Evolutionary conservation across 768 basidiomycete species (phyloP), one percentile per base, ranked within the genome.

Genomic region (Kondoa malvinella): DNA sequence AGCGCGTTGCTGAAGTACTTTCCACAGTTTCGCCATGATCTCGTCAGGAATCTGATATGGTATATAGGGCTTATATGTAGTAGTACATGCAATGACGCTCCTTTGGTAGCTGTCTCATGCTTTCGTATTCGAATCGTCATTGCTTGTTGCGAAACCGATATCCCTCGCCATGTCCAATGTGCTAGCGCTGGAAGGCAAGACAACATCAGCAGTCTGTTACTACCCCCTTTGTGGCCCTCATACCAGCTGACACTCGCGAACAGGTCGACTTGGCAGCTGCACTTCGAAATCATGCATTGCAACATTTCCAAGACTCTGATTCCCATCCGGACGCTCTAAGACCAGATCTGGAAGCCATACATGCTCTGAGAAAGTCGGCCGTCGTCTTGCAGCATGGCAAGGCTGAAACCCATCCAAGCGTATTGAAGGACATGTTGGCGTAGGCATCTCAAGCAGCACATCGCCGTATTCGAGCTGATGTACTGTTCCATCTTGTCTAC

Each of bases 201-300:
- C 58, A 14, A 25, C 25, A 31, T 4, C 15, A 8, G 8, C 58
- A 59, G 30, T 25, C 58, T 25, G 58, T 25, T 59, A 56, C 14
- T 56, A 14, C 50, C 25, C 14, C 25, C 58, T 14, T 31, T 31
- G 4, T 12, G 21, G 4, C 4, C 58, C 58, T 59, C 25, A 4
- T 31, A 14, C 58, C 8, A 8, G 14, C 30, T 4, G 30, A 31
- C 58, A 31, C 30, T 4, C 30, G 25, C 25, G 26, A 27, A 32
- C 66, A 69, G 69, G 69, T 69, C 34, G 69, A 69, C 26, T 30
- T 69, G 57, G 67, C 60, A 34, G 34, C 57, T 25, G 67, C 69
- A 8, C 66, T 69, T 17, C 29, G 59, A 33, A 33, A 50, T 31
- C 59, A 69, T 56, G 69, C 56, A n/a, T 4, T 31, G 14, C 30